Evolutionary conservation across 2,329 filamentous ascomycete genomes (phyloP).

Genomic region (Cladosporium oxysporum): DNA sequence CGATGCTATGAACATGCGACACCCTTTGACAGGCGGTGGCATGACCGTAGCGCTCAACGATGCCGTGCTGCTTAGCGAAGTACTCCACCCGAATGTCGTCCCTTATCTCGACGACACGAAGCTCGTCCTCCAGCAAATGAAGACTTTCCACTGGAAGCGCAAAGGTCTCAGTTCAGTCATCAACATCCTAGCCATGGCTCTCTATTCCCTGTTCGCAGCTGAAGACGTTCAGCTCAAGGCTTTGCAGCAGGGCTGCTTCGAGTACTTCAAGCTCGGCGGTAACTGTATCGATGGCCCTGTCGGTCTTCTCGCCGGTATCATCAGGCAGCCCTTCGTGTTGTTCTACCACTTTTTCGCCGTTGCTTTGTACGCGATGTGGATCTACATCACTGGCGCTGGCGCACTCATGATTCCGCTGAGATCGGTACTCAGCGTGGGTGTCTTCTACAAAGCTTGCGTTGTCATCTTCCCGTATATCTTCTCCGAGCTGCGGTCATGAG

Average conservation of each 20-base stretch:
- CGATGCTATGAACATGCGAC: constrained; percentile 99
- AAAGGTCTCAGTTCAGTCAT: constrained; percentile 84
- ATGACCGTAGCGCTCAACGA: constrained; percentile 99
- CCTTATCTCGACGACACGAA: constrained; percentile 68
- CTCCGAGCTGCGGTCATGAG: constrained; percentile 37
- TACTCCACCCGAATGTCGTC: constrained; percentile 70
- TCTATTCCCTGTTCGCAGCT: constrained; percentile 90
- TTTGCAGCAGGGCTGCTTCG: constrained; percentile 87
- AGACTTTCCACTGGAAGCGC: constrained; percentile 80
- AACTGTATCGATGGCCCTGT: constrained; percentile 76
- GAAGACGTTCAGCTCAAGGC: constrained; percentile 74
- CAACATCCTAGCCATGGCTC: constrained; percentile 94
- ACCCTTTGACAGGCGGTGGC: constrained; percentile 92
- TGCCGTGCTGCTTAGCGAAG: constrained; percentile 71
- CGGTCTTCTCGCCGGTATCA: constrained; percentile 78
- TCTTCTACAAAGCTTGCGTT: constrained; percentile 54
- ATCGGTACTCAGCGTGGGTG: constrained; percentile 43
- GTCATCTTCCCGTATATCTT: constrained; percentile 56
- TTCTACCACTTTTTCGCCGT: constrained; percentile 95
- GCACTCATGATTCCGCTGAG: constrained; percentile 42
- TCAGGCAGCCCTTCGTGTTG: constrained; percentile 73
- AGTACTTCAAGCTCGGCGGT: constrained; percentile 78
- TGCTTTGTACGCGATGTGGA: constrained; percentile 83
- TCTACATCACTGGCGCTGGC: constrained; percentile 54
- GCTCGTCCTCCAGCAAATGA: constrained; percentile 68